Evolutionary conservation across 1,139 yeast genomes (phyloP).

Genomic region (Candida dubliniensis): DNA sequence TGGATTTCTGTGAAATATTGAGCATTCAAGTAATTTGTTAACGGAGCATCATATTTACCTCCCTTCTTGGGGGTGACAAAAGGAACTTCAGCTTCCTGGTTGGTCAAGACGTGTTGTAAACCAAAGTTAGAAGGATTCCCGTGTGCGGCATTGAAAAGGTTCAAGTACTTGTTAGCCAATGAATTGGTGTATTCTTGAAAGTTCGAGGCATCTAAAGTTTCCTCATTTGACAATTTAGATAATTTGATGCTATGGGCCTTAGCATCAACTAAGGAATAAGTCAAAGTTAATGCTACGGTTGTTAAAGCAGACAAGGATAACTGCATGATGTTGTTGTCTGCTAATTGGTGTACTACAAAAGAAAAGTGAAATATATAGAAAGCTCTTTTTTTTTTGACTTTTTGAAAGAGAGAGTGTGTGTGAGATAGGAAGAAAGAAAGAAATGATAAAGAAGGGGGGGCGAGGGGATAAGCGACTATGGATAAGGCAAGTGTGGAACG

Average conservation of each 20-base stretch:
- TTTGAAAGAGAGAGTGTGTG: background rate
- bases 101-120: slow-evolving; percentile 12
- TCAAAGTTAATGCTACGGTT: slow-evolving; percentile 52
- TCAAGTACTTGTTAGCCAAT: slow-evolving; percentile 73
- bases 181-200: slow-evolving; percentile 66
- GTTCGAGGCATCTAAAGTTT: slow-evolving; percentile 56
- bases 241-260: slow-evolving; percentile 63
- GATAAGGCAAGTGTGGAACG: background rate
- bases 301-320: slow-evolving; percentile 31
- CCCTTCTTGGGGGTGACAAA: slow-evolving; percentile 36
- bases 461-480: too few relatives aligned
- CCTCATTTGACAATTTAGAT: slow-evolving; percentile 62
- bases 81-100: slow-evolving; percentile 43
- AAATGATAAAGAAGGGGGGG: too few relatives aligned
- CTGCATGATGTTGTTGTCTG: slow-evolving; percentile 26
- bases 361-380: background rate
- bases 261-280: slow-evolving; percentile 48
- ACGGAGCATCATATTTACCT: slow-evolving; percentile 63
- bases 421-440: background rate
- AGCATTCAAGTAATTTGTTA: slow-evolving; percentile 90
- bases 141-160: slow-evolving; percentile 46
- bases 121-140: slow-evolving; percentile 26
- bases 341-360: background rate
- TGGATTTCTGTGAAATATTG: slow-evolving; percentile 90
- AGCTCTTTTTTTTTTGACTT: background rate